These are phyloP conservation scores for Candida ovalis DNA, from an alignment of 805 yeast genomes.

Conservation along the genomic window DNA sequence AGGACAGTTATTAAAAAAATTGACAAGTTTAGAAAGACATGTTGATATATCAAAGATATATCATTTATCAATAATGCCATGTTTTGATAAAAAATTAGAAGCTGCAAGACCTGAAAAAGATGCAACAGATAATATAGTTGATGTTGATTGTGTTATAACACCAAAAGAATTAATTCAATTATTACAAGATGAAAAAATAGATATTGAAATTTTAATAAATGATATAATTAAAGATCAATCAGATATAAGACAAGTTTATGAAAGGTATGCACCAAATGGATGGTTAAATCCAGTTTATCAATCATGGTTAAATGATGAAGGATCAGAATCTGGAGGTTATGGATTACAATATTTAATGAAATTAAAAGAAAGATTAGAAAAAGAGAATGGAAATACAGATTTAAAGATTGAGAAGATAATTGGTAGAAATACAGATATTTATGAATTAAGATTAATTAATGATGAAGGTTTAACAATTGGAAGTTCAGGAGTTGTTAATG, in stretches of 20 bases:
- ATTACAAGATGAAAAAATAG: slow-evolving; percentile 49
- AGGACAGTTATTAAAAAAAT: slow-evolving; percentile 66
- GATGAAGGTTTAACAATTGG: slow-evolving; percentile 39
- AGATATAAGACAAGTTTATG: slow-evolving; percentile 16
- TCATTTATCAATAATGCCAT: slow-evolving; percentile 91
- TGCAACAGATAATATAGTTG: slow-evolving; percentile 30
- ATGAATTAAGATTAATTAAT: slow-evolving; percentile 59
- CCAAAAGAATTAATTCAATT: slow-evolving; percentile 81
- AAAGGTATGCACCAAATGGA: slow-evolving; percentile 44
- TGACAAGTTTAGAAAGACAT: slow-evolving; percentile 37
- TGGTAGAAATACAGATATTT: slow-evolving; percentile 76
- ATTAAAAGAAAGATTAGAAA: slow-evolving; percentile 24
- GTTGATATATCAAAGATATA: slow-evolving; percentile 41
- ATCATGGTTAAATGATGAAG: slow-evolving; percentile 72
- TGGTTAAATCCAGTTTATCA: slow-evolving; percentile 57
- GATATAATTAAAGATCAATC: slow-evolving; percentile 14
- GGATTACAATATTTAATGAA: slow-evolving; percentile 61
- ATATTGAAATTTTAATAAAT: slow-evolving; percentile 28
- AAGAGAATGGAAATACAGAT: slow-evolving; percentile 13
- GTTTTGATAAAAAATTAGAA: slow-evolving; percentile 94
- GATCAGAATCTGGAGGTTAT: slow-evolving; percentile 89
- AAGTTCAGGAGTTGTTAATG: slow-evolving; percentile 70
- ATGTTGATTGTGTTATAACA: slow-evolving; percentile 93
- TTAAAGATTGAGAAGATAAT: slow-evolving; percentile 36
- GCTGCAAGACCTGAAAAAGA: slow-evolving; percentile 73